These are phyloP conservation scores for Trypanosoma rangeli DNA, from an alignment of 208 protist species.

Conservation along the genomic window DNA sequence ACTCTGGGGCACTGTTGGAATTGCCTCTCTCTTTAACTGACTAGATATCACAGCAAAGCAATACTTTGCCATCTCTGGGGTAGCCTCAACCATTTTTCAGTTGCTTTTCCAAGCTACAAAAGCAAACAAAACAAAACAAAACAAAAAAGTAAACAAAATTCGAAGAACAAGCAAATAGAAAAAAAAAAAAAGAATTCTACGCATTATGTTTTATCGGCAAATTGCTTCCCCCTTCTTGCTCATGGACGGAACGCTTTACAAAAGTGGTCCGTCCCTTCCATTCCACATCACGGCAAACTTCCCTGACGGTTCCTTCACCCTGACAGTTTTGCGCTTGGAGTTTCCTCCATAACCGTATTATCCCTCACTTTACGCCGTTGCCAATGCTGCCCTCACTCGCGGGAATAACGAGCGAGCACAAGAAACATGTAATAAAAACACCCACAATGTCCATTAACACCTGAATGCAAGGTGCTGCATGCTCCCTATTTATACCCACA, in stretches of 20 bases:
- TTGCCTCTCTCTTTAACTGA: slow-evolving; percentile 35
- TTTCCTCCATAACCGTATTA: neutral
- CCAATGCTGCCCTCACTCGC: slow-evolving; percentile 1
- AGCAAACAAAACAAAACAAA: neutral
- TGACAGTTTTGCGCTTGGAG: neutral
- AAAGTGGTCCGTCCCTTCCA: neutral
- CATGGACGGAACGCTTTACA: neutral
- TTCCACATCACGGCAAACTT: neutral
- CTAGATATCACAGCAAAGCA: slow-evolving; percentile 74
- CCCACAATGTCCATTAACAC: slow-evolving; percentile 49
- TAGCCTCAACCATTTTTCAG: slow-evolving; percentile 44
- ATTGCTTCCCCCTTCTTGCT: too few relatives aligned
- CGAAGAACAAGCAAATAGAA: slow-evolving; percentile 16
- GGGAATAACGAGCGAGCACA: slow-evolving; percentile 30
- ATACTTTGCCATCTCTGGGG: slow-evolving; percentile 83
- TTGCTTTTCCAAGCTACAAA: neutral
- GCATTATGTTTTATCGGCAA: neutral
- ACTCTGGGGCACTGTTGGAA: slow-evolving; percentile 35
- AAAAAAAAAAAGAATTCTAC: slow-evolving; percentile 12
- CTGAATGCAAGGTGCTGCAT: slow-evolving; percentile 42
- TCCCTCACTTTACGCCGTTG: neutral
- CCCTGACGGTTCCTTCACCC: neutral
- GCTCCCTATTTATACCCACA: slow-evolving; percentile 29
- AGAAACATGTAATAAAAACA: slow-evolving; percentile 44
- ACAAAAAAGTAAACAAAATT: slow-evolving; percentile 10